Conservation (phyloP, 768 basidiomycete species). For the Grammothele lineata region DNA sequence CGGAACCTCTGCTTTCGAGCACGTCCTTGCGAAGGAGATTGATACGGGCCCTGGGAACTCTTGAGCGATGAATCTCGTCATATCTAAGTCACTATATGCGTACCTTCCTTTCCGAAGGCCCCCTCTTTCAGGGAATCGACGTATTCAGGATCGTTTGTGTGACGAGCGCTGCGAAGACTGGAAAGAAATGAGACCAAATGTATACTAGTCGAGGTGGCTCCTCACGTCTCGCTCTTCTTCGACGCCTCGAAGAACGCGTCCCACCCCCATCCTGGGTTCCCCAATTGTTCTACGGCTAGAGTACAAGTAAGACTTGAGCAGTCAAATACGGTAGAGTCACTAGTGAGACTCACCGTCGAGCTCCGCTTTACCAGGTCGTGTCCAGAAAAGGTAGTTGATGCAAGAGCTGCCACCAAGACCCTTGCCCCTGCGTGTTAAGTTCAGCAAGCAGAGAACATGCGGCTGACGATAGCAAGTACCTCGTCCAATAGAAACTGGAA, state of each 20-base stretch:
- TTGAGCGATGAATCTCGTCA: too few species aligned
- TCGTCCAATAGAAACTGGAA: not conserved
- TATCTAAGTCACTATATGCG: too few species aligned
- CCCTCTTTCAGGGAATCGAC: too few species aligned
- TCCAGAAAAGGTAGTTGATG: conserved; percentile 38
- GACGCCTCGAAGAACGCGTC: conserved; percentile 26
- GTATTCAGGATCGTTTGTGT: not conserved
- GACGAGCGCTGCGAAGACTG: not conserved
- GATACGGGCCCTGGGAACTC: conserved; percentile 16
- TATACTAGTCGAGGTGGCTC: not conserved
- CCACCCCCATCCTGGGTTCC: conserved; percentile 57
- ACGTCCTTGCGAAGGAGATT: conserved; percentile 7
- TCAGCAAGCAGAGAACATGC: too few species aligned
- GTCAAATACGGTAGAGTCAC: not conserved
- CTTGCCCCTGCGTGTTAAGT: conserved; percentile 5
- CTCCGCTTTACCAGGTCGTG: conserved; percentile 25
- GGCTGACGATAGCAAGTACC: not conserved
- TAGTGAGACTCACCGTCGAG: conserved; percentile 22
- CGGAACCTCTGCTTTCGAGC: conserved; percentile 4
- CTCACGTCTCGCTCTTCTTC: conserved; percentile 28
- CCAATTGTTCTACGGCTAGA: conserved; percentile 39
- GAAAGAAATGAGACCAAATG: not conserved
- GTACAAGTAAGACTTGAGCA: not conserved
- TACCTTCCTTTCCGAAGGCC: too few species aligned
- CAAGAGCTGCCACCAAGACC: conserved; percentile 37